phyloP scores from a whole-genome alignment of 2,329 filamentous ascomycete species.

The Ophiocordyceps unilateralis region DNA sequence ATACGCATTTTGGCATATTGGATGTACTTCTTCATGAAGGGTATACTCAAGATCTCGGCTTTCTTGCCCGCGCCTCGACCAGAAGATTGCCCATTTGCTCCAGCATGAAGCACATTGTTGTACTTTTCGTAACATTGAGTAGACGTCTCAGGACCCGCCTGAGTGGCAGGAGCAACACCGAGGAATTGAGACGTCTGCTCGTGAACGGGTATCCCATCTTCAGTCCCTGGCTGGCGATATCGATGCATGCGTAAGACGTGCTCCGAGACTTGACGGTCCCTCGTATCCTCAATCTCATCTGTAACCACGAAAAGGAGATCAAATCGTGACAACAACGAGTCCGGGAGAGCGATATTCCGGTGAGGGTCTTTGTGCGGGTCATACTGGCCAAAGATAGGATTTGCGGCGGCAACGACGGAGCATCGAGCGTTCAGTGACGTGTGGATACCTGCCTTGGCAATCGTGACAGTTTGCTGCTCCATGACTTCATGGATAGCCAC shows the following conservation, averaged over 20 bases:
- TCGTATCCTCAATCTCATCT: conserved; percentile 84
- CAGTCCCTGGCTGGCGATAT: conserved; percentile 79
- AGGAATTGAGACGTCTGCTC: conserved; percentile 74
- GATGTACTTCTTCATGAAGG: conserved; percentile 99
- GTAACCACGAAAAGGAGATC: conserved; percentile 97
- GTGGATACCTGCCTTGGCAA: conserved; percentile 95
- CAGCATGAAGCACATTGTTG: conserved; percentile 87
- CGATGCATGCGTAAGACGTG: conserved; percentile 99
- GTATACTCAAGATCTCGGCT: conserved; percentile 81
- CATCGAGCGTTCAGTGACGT: conserved; percentile 92
- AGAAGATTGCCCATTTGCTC: conserved; percentile 54
- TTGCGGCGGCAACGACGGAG: conserved; percentile 87
- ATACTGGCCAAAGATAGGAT: conserved; percentile 87
- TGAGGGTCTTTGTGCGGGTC: conserved; percentile 89
- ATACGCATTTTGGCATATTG: conserved; percentile 91
- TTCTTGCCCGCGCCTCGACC: conserved; percentile 60
- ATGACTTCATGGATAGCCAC: conserved; percentile 99
- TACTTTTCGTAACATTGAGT: conserved; percentile 94
- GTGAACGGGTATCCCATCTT: conserved; percentile 86
- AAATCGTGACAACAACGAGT: conserved; percentile 98
- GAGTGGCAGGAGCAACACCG: conserved; percentile 70
- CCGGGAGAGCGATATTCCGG: conserved; percentile 95
- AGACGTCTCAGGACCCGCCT: conserved; percentile 52
- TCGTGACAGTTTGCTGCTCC: conserved; percentile 99
- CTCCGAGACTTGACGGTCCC: conserved; percentile 79